phyloP scores from a whole-genome alignment of 495 filamentous ascomycete species.

The Penicillium bovifimosum region DNA sequence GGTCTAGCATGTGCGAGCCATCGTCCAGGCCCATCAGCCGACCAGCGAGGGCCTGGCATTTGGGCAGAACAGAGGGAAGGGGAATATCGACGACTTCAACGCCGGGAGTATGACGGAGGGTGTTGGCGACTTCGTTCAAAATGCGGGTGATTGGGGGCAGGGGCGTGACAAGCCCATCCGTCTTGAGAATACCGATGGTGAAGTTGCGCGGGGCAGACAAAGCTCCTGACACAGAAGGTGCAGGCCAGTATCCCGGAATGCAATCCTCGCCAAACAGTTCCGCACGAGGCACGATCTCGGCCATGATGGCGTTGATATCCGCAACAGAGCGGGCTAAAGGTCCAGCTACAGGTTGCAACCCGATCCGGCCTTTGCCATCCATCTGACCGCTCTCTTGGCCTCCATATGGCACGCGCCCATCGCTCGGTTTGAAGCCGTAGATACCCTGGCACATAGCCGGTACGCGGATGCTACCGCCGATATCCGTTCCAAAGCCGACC shows the following conservation, averaged over 20 bases:
- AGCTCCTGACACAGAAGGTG: conserved; percentile 12
- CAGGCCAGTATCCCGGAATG: conserved; percentile 46
- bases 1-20: conserved; percentile 44
- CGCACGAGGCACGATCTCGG: conserved; percentile 43
- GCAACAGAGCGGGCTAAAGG: conserved; percentile 41
- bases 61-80: conserved; percentile 39
- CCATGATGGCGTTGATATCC: conserved; percentile 46
- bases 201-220: conserved; percentile 24
- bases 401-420: conserved; percentile 50
- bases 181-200: conserved; percentile 50
- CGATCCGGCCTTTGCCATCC: conserved; percentile 33
- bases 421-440: conserved; percentile 55
- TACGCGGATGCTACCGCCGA: conserved; percentile 58
- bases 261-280: conserved; percentile 46
- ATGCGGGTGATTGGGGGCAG: conserved; percentile 52
- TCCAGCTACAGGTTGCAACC: conserved; percentile 46
- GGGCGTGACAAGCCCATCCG: conserved; percentile 53
- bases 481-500: conserved; percentile 63
- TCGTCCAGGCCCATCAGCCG: conserved; percentile 55
- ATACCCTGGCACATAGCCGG: conserved; percentile 56
- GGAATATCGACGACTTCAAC: conserved; percentile 52
- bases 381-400: conserved; percentile 43
- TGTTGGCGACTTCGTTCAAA: conserved; percentile 46
- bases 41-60: conserved; percentile 52
- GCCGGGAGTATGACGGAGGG: conserved; percentile 36